phyloP scores from a whole-genome alignment of 495 filamentous ascomycete genomes.

The Aspergillus carlsbadensis region DNA sequence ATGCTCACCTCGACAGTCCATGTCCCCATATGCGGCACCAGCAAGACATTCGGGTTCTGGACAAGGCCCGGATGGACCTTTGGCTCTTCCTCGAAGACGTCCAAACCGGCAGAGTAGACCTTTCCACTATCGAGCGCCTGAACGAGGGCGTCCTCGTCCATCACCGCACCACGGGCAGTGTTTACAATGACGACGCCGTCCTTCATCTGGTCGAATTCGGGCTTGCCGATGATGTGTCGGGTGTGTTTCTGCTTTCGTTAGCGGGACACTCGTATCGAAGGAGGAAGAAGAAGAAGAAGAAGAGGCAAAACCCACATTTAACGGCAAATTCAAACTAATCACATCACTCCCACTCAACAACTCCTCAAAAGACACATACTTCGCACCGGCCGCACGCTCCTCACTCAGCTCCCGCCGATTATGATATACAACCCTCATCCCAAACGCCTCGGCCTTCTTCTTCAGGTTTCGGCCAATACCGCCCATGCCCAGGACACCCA shows the following conservation, averaged over 20 bases:
- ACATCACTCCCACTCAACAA: conserved; percentile 67
- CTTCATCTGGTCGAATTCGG: conserved; percentile 69
- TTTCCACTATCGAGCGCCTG: conserved; percentile 60
- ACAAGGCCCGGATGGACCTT: conserved; percentile 61
- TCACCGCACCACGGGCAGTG: conserved; percentile 67
- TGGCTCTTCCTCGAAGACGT: conserved; percentile 72
- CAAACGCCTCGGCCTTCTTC: conserved; percentile 57
- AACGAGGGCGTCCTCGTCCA: conserved; percentile 70
- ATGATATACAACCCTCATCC: conserved; percentile 68
- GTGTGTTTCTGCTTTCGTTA: conserved; percentile 52
- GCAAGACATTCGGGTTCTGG: conserved; percentile 56
- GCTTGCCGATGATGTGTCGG: conserved; percentile 61
- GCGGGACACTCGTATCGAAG: neutral
- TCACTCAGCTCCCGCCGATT: conserved; percentile 56
- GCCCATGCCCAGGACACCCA: conserved; percentile 84
- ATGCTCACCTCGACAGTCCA: conserved; percentile 59
- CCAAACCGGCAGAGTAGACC: conserved; percentile 60
- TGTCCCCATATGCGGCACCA: conserved; percentile 71
- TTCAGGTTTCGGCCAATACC: conserved; percentile 71
- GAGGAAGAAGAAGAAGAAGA: neutral
- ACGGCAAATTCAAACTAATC: conserved; percentile 70
- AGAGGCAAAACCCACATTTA: conserved; percentile 57
- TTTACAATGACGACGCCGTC: conserved; percentile 69
- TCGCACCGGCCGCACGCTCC: conserved; percentile 57
- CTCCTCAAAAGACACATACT: conserved; percentile 69